Evolutionary conservation across 1,139 yeast genomes (phyloP).

Genomic region (Neolecta irregularis): DNA sequence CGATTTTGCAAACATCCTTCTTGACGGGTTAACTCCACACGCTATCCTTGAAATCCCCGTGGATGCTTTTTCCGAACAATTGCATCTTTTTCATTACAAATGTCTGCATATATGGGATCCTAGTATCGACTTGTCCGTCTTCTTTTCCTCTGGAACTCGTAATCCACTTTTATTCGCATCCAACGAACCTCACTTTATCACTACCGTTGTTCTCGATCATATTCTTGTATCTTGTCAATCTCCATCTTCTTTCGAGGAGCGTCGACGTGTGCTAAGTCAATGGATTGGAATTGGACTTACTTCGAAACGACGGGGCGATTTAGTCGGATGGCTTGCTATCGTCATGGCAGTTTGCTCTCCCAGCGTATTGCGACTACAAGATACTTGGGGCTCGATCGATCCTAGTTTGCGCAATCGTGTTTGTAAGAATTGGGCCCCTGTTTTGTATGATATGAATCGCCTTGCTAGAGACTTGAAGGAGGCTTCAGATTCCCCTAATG

Average conservation of each 20-base stretch:
- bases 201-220: slow-evolving; percentile 57
- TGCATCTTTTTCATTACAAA: slow-evolving; percentile 9
- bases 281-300: slow-evolving; percentile 80
- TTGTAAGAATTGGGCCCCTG: slow-evolving; percentile 85
- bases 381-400: slow-evolving; percentile 65
- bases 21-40: slow-evolving; percentile 4
- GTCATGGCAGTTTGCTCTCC: slow-evolving; percentile 72
- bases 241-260: slow-evolving; percentile 27
- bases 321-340: slow-evolving; percentile 90
- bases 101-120: slow-evolving; percentile 11
- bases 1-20: too few species aligned
- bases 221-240: slow-evolving; percentile 37
- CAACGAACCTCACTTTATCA: slow-evolving; percentile 59
- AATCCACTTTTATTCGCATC: slow-evolving; percentile 42
- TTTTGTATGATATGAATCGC: slow-evolving; percentile 75
- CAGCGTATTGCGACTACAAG: slow-evolving; percentile 58
- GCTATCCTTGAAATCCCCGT: slow-evolving; percentile 9
- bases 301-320: slow-evolving; percentile 71
- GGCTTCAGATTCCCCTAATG: too few species aligned
- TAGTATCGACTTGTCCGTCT: slow-evolving; percentile 9
- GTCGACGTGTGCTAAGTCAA: slow-evolving; percentile 56
- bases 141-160: slow-evolving; percentile 15
- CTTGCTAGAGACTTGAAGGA: slow-evolving; percentile 25
- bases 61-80: slow-evolving; percentile 6
- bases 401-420: slow-evolving; percentile 45